Conservation (phyloP, 2,329 filamentous ascomycete species). For the Pseudogymnoascus pannorum region DNA sequence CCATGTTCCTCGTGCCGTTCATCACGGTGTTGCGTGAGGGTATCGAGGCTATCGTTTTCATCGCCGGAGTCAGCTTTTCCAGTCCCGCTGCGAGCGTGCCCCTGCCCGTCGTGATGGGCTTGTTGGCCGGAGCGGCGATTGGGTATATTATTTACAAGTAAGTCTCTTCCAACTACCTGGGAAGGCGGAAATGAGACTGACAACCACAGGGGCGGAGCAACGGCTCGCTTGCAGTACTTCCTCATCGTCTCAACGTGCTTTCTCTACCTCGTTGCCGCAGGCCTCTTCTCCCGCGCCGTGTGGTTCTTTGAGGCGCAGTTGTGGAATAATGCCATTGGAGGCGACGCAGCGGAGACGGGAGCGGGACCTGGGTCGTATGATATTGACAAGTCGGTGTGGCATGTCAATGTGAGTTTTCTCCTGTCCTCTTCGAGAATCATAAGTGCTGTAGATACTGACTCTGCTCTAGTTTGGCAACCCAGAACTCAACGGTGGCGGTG, state of each 20-base stretch:
- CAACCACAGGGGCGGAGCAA: slow-evolving; percentile 48
- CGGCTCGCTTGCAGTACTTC: slow-evolving; percentile 65
- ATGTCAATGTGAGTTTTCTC: slow-evolving; percentile 58
- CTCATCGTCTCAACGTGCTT: slow-evolving; percentile 76
- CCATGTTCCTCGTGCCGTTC: slow-evolving; percentile 81
- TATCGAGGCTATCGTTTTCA: slow-evolving; percentile 78
- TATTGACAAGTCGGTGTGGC: slow-evolving; percentile 71
- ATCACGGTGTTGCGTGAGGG: slow-evolving; percentile 82
- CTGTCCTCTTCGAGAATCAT: background rate
- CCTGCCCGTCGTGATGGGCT: slow-evolving; percentile 64
- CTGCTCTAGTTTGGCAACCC: slow-evolving; percentile 68
- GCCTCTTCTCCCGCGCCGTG: slow-evolving; percentile 69
- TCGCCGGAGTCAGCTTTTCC: slow-evolving; percentile 74
- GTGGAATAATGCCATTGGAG: slow-evolving; percentile 46
- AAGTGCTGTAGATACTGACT: slow-evolving; percentile 6
- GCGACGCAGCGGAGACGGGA: slow-evolving; percentile 54
- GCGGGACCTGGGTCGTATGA: slow-evolving; percentile 71
- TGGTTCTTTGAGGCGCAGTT: slow-evolving; percentile 66
- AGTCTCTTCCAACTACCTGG: slow-evolving; percentile 27
- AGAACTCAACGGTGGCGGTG: slow-evolving; percentile 61
- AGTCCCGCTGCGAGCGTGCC: slow-evolving; percentile 71
- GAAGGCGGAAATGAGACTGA: background rate
- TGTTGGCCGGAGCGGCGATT: slow-evolving; percentile 57
- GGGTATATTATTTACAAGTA: slow-evolving; percentile 75
- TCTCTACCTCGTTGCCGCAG: slow-evolving; percentile 76